These are phyloP conservation scores for Cystobasidiopsis lactophilus DNA, from an alignment of 768 basidiomycete species.

Conservation along the genomic window DNA sequence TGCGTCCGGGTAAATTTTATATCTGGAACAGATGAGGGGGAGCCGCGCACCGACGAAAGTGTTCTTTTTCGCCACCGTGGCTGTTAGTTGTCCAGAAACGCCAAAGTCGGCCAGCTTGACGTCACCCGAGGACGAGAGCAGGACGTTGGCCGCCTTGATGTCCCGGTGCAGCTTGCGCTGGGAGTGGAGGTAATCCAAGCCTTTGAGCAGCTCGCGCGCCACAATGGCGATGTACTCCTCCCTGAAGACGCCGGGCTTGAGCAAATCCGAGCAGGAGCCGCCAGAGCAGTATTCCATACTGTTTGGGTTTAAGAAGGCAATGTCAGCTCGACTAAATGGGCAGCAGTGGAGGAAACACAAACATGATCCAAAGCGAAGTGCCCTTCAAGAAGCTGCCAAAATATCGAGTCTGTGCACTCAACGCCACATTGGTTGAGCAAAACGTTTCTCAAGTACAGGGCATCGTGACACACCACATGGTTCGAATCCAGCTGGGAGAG, in stretches of 20 bases:
- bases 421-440: no score
- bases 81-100: slow-evolving; percentile 88
- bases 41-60: slow-evolving; percentile 63
- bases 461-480: slow-evolving; percentile 73
- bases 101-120: slow-evolving; percentile 96
- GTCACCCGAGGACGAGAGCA: slow-evolving; percentile 73
- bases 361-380: slow-evolving; percentile 78
- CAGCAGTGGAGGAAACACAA: not conserved
- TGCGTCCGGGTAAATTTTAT: slow-evolving; percentile 10
- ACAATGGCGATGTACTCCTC: slow-evolving; percentile 99
- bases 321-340: not conserved
- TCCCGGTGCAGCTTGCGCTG: slow-evolving; percentile 98
- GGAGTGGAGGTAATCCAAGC: slow-evolving; percentile 81
- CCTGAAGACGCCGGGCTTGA: slow-evolving; percentile 88
- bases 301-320: slow-evolving; percentile 54
- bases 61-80: slow-evolving; percentile 85
- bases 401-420: slow-evolving; percentile 44
- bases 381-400: slow-evolving; percentile 92
- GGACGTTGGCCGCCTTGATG: slow-evolving; percentile 94
- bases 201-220: slow-evolving; percentile 68
- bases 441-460: slow-evolving; percentile 15
- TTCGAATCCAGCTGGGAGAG: slow-evolving; percentile 87
- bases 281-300: slow-evolving; percentile 69
- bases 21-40: not conserved
- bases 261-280: slow-evolving; percentile 90